These are phyloP conservation scores for Pyracantha coccinea DNA, from an alignment of 331 rosid genomes.

Conservation along the genomic window DNA sequence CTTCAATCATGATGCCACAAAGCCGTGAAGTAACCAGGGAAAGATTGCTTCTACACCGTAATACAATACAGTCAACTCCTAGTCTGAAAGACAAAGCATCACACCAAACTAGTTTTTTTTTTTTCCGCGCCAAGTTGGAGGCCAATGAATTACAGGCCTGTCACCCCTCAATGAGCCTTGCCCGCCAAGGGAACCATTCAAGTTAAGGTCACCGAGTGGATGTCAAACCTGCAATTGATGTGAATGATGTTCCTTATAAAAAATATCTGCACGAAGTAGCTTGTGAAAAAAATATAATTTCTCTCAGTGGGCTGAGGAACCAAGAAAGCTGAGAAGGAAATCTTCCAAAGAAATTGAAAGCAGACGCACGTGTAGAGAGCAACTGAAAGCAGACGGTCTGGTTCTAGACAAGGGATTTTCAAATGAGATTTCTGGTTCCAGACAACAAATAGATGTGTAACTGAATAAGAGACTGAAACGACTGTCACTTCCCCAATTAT, in stretches of 20 bases:
- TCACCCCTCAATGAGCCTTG: background rate
- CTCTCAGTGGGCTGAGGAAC: constrained; percentile 1
- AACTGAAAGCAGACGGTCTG: background rate
- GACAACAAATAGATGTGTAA: constrained; percentile 14
- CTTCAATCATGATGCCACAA: background rate
- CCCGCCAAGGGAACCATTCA: background rate
- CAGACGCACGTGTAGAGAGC: constrained; percentile 3
- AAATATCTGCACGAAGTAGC: too few relatives aligned
- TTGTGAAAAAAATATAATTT: background rate
- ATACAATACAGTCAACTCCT: background rate
- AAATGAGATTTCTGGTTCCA: background rate
- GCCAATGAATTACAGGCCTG: background rate
- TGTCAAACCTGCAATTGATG: too few relatives aligned
- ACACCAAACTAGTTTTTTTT: background rate
- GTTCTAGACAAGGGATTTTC: background rate
- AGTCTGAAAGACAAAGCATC: background rate
- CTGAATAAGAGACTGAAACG: constrained; percentile 23
- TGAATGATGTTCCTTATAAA: too few relatives aligned
- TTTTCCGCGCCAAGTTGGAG: background rate
- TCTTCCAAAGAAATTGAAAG: constrained; percentile 6
- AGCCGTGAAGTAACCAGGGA: constrained; percentile 5
- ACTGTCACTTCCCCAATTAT: background rate
- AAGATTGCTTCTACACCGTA: background rate
- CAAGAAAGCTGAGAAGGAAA: constrained; percentile 2
- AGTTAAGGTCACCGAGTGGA: too few relatives aligned